Percentiles rank a stretch among this genome's conserved stretches.
phyloP scores from a whole-genome alignment of 1,284 basidiomycete species.

The Tilletia walkeri region DNA sequence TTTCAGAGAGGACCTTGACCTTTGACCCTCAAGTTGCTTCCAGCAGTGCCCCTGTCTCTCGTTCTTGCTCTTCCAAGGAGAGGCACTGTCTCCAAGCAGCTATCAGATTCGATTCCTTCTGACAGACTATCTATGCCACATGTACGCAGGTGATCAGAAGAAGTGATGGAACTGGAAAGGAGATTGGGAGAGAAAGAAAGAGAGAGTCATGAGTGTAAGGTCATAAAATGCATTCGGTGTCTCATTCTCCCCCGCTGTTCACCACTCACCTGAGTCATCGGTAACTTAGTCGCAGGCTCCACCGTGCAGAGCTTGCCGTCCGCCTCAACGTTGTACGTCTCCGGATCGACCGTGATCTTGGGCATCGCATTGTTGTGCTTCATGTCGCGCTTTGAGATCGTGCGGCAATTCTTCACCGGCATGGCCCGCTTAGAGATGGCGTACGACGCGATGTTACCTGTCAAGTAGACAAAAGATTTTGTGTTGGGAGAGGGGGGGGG shows the following conservation, averaged over 20 bases:
- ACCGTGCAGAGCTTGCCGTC: conserved; percentile 62
- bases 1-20: no score
- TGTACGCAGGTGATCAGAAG: neutral
- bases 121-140: no score
- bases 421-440: conserved; percentile 71
- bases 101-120: no score
- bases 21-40: no score
- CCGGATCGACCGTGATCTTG: conserved; percentile 83
- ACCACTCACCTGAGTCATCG: conserved; percentile 14
- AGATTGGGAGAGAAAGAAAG: neutral
- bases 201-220: neutral
- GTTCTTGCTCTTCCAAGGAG: no score
- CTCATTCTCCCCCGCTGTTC: neutral
- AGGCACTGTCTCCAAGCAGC: no score
- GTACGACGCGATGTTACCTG: conserved; percentile 68
- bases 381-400: conserved; percentile 81
- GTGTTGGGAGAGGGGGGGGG: no score
- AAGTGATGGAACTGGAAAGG: conserved; percentile 5
- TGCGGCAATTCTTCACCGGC: conserved; percentile 75
- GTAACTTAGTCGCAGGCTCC: conserved; percentile 12
- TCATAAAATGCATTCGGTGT: neutral
- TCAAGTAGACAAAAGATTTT: conserved; percentile 15
- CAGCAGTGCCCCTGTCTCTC: no score
- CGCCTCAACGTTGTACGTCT: conserved; percentile 61
- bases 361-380: conserved; percentile 85